Base-by-base conservation (phyloP, 148 eudicot genomes). In the Cornus kousa region DNA sequence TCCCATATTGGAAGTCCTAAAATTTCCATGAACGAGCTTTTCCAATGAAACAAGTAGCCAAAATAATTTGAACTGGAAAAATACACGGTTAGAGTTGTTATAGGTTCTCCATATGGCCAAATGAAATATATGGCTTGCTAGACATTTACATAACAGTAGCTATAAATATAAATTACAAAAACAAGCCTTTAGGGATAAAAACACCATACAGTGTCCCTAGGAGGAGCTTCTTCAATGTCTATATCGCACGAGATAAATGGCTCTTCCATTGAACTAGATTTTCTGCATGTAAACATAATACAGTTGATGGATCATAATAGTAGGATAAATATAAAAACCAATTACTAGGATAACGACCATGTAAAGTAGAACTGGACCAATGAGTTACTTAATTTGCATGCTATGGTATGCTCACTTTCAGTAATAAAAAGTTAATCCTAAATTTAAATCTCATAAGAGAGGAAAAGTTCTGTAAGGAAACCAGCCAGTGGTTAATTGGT, bases 201-300 rank as follows among this genome's bases (percentile, higher is more conserved):
- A 80, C 60, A 77, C 81, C 94, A 74, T 85, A 94, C 98, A 68
- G 66, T 39, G 22, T 82, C 77, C 23, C 37, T 71, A 17, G 37
- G 60, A 50, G 74, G 72, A 74, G 80, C 88, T 84, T 88, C 90
- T 85, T 89, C 92, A 78, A 72, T 82, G 72, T 87, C 91, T 77
- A 71, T 23, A 24, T 75, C 82, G 78, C 78, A 76, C 46, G 91
- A 82, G 75, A 93, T 88, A 46, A 93, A 87, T 76, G 92, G 82
- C 71, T 91, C 91, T 80, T 83, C 89, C 83, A 86, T 62, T 67
- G 85, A 78, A 78, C 87, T 71, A 75, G 70, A 79, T 59, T 77
- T 77, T 76, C 85, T 86, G 84, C 77, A 70, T 31, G 79, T 68
- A 74, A 72, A 40, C 53, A 37, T 24, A 60, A 28, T 12, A 35